Evolutionary conservation across 2,329 filamentous ascomycete species (phyloP), one percentile per base, ranked within the genome.

Genomic region (Fusarium sp.): DNA sequence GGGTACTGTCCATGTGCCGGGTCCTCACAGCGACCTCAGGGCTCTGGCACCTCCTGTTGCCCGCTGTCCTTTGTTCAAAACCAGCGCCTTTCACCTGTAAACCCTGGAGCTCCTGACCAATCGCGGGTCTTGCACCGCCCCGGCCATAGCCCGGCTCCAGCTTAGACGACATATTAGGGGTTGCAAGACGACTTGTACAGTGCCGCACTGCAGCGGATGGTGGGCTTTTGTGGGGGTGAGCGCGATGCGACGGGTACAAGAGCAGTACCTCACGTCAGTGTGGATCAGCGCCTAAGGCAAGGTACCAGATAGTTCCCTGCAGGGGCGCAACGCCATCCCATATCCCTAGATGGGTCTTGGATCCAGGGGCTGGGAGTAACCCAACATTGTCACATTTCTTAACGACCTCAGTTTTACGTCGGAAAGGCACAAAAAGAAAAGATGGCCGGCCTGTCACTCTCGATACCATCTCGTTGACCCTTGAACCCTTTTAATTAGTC

Each of bases 131-230:
- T 39, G 43, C 32, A 30, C 41, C 11, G 20, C 23, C 56, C 63
- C 45, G 57, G 60, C 35, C 32, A 35, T 60, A 63, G 72, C 68
- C 67, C 65, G 56, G 35, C 64, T 61, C 68, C 65, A 70, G 32
- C 63, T 60, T 69, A 68, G 67, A 72, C 59, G 58, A 69, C 58
- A 68, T 73, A 73, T 79, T 79, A 79, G 77, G 77, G 77, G 76
- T 76, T 77, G 67, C 73, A 58, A 68, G 68, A 65, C 50, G 32
- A 60, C 65, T 54, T 64, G 63, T 64, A 70, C 70, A 70, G 64
- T 67, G 56, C 66, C 65, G 65, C 66, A 64, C 59, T 70, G 68
- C 71, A 66, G 67, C 64, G 64, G 68, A 64, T 61, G 59, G 71
- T 64, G 58, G 61, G 58, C 58, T 65, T 60, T 64, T 54, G 61